Evolutionary conservation across 257 asterid species (phyloP).

Genomic region (Nicotiana undulata): DNA sequence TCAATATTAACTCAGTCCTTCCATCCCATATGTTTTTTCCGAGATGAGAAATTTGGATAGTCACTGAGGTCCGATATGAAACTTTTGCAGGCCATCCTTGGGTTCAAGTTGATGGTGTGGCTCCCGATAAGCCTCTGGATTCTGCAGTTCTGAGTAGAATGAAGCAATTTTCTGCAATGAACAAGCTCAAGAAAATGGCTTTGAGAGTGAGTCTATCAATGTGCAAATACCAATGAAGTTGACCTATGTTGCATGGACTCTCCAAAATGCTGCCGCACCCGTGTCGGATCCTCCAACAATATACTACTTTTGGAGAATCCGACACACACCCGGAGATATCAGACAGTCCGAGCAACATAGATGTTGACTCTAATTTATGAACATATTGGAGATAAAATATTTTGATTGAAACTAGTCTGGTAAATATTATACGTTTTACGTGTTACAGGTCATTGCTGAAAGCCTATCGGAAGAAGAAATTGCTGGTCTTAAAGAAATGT

Average conservation of each 20-base stretch:
- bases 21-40: neutral
- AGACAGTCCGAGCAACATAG: no score
- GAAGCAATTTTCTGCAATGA: constrained; percentile 96
- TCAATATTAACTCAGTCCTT: neutral
- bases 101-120: constrained; percentile 96
- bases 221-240: neutral
- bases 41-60: neutral
- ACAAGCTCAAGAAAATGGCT: constrained; percentile 96
- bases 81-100: constrained; percentile 79
- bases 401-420: neutral
- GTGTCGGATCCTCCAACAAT: no score
- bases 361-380: neutral
- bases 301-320: no score
- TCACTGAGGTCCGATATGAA: neutral
- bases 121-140: constrained; percentile 94
- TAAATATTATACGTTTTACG: neutral
- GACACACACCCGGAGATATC: no score
- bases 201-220: constrained; percentile 49
- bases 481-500: constrained; percentile 83
- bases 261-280: no score
- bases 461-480: constrained; percentile 86
- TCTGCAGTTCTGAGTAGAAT: constrained; percentile 88
- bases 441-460: constrained; percentile 74
- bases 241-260: no score
- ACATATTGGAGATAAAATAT: neutral